phyloP scores from a whole-genome alignment of 2,329 filamentous ascomycete genomes.

The Fusarium falciforme region DNA sequence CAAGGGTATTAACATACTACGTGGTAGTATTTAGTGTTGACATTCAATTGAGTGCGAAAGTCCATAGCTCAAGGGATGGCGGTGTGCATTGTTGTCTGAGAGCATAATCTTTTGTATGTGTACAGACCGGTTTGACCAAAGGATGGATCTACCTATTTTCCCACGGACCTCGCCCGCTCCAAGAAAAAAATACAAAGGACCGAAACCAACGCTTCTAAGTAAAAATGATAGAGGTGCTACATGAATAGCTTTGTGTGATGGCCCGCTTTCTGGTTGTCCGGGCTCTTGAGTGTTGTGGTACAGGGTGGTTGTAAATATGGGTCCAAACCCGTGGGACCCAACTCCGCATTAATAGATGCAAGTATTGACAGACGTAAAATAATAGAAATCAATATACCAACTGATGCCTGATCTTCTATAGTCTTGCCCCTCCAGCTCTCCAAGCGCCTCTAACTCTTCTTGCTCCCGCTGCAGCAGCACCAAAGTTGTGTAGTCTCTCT shows the following conservation, averaged over 20 bases:
- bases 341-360: not conserved
- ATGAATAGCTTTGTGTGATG: not conserved
- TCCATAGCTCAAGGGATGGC: not conserved
- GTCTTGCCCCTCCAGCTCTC: constrained; percentile 49
- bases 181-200: not conserved
- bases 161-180: not conserved
- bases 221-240: not conserved
- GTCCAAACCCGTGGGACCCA: not conserved
- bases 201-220: not conserved
- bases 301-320: not conserved
- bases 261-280: not conserved
- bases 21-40: not conserved
- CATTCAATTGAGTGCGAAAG: not conserved
- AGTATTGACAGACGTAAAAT: not conserved
- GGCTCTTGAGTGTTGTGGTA: not conserved
- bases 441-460: constrained; percentile 51
- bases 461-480: constrained; percentile 57
- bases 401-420: constrained; percentile 31
- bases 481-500: constrained; percentile 94
- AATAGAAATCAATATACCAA: constrained; percentile 10
- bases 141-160: not conserved
- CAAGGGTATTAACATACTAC: not conserved
- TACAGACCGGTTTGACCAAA: not conserved
- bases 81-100: not conserved
- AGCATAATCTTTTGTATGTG: not conserved